Evolutionary conservation across 1,284 basidiomycete species (phyloP), one percentile per base, ranked within the genome.

Genomic region (Prillingera fragicola): DNA sequence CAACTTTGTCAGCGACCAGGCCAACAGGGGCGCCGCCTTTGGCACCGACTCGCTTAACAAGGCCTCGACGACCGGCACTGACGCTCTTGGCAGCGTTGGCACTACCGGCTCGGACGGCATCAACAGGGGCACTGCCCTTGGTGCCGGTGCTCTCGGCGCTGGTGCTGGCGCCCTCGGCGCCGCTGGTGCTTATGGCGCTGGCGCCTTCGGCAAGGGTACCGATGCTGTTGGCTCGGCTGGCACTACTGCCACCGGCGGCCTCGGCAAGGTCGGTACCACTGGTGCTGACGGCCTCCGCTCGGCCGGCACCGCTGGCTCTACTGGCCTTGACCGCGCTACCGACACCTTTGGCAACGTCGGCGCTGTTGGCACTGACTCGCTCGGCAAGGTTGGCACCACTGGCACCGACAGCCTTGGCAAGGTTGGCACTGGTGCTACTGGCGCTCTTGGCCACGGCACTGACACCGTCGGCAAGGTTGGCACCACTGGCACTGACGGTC

Each of bases 251-350:
- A 22, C 28, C 13, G 31, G 14, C 38, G 15, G 22, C 9, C 12
- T 15, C 2, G n/a, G 12, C 23, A 18, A 13, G n/a, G n/a, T n/a
- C n/a, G n/a, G n/a, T 8, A 24, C 31, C 22, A 29, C 38, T 21
- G 19, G 17, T 28, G 36, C 25, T 28, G 31, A 33, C 8, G 29
- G 24, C 21, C 21, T 21, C 37, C 36, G n/a, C n/a, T n/a, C n/a
- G n/a, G n/a, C 25, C 12, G 3, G 34, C 31, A 38, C 41, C 33
- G 27, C 23, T 10, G 34, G 23, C 19, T 33, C 28, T 34, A 12
- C 37, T 17, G 38, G 21, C n/a, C 41, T 35, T 36, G 17, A 32
- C 18, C 12, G 17, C 43, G 25, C 36, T 38, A 47, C 39, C 46
- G 19, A 18, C 28, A 35, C 31, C 21, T 33, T 17, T 14, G 32